Evolutionary conservation across 139 green algal genomes (phyloP).

Genomic region (Dunaliella primolecta): DNA sequence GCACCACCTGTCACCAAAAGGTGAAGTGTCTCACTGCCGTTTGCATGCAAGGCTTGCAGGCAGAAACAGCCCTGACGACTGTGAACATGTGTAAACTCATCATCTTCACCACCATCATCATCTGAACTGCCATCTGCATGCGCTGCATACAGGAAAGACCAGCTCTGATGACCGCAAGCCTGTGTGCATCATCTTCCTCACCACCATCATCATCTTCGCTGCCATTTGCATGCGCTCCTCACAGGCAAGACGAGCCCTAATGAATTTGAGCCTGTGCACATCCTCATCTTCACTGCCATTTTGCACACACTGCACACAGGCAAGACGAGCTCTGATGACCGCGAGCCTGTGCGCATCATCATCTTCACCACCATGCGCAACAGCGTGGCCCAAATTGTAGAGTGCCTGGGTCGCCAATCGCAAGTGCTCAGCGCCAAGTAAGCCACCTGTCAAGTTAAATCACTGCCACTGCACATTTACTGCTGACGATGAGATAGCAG

Average conservation of each 20-base stretch:
- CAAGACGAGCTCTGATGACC: background rate
- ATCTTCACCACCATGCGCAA: slow-evolving; percentile 79
- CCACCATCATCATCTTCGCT: too few species aligned
- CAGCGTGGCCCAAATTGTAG: slow-evolving; percentile 69
- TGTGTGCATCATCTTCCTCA: slow-evolving; percentile 27
- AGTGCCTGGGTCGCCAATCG: slow-evolving; percentile 51
- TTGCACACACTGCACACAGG: too few species aligned
- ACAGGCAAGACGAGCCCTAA: background rate
- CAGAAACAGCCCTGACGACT: too few species aligned
- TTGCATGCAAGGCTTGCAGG: background rate
- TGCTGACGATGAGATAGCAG: too few species aligned
- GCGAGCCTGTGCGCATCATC: slow-evolving; percentile 50
- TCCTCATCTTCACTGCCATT: slow-evolving; percentile 81
- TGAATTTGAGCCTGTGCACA: slow-evolving; percentile 19
- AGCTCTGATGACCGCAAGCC: background rate
- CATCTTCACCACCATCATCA: too few species aligned
- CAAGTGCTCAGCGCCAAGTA: slow-evolving; percentile 54
- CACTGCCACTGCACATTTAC: background rate
- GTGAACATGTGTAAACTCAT: too few species aligned
- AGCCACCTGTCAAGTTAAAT: too few species aligned
- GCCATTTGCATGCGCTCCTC: background rate
- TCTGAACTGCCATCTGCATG: too few species aligned
- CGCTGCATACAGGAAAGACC: background rate
- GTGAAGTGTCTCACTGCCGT: too few species aligned
- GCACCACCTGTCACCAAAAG: too few species aligned